These are phyloP conservation scores for Purpureocillium takamizusanense DNA, from an alignment of 2,329 filamentous ascomycete species.

Conservation along the genomic window DNA sequence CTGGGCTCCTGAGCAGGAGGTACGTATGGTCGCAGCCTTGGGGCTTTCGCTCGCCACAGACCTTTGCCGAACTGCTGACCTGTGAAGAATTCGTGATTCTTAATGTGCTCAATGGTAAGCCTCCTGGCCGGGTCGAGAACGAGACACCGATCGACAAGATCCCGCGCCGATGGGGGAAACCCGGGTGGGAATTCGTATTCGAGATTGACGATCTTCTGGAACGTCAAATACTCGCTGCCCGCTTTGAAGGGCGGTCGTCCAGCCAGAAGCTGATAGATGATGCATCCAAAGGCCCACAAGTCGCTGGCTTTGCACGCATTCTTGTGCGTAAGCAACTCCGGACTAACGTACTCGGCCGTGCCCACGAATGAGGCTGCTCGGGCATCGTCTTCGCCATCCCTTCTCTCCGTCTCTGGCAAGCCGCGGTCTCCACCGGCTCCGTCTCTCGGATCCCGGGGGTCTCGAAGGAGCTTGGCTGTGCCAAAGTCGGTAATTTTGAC, in stretches of 20 bases:
- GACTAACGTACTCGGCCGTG: conserved; percentile 96
- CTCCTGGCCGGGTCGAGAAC: conserved; percentile 80
- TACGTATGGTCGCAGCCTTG: conserved; percentile 74
- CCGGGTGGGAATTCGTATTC: conserved; percentile 90
- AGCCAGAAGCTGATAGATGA: conserved; percentile 90
- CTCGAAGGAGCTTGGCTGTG: conserved; percentile 78
- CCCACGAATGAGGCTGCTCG: conserved; percentile 92
- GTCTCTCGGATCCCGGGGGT: conserved; percentile 30
- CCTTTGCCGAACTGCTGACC: conserved; percentile 75
- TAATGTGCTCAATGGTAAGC: conserved; percentile 90
- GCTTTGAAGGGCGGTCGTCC: conserved; percentile 97
- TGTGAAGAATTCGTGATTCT: conserved; percentile 91
- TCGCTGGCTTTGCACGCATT: conserved; percentile 97
- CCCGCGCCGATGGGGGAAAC: conserved; percentile 77
- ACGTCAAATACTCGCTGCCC: conserved; percentile 90
- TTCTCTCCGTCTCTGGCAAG: conserved; percentile 22
- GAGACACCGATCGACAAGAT: conserved; percentile 82
- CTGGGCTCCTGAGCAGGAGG: conserved; percentile 66
- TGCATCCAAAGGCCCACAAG: conserved; percentile 96
- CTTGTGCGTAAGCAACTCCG: conserved; percentile 92
- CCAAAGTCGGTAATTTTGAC: conserved; percentile 99
- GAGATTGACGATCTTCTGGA: conserved; percentile 92
- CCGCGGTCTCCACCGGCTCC: conserved; percentile 29
- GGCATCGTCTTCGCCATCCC: conserved; percentile 48
- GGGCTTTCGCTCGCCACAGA: conserved; percentile 85